Evolutionary conservation across 2,329 filamentous ascomycete species (phyloP).

Genomic region (Fusarium verticillioides): DNA sequence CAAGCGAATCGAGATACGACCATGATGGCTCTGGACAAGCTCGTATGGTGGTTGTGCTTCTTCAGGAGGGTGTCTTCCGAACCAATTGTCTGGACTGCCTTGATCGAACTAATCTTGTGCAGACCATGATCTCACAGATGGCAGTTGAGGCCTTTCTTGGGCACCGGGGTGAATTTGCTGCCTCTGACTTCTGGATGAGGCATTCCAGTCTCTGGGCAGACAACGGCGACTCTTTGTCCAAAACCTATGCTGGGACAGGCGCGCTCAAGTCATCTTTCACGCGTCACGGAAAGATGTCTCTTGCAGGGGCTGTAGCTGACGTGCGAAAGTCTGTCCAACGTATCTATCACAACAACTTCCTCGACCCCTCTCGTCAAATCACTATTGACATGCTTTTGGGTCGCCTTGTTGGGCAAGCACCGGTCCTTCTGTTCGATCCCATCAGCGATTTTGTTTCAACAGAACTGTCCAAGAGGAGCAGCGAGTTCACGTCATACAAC

Average conservation of each 20-base stretch:
- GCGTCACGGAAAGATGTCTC: conserved; percentile 91
- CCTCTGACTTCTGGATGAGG: conserved; percentile 87
- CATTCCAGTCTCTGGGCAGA: conserved; percentile 97
- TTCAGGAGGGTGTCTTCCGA: conserved; percentile 95
- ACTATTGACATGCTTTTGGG: conserved; percentile 95
- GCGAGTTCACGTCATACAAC: conserved; percentile 80
- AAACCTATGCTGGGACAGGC: conserved; percentile 96
- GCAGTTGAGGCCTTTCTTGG: conserved; percentile 85
- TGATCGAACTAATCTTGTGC: conserved; percentile 94
- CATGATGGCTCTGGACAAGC: conserved; percentile 50
- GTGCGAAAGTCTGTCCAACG: conserved; percentile 93
- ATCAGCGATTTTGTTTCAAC: conserved; percentile 89
- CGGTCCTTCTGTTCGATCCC: conserved; percentile 90
- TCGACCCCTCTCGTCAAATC: conserved; percentile 90
- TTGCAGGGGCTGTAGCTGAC: conserved; percentile 94
- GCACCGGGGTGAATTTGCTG: conserved; percentile 75
- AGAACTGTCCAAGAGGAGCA: conserved; percentile 75
- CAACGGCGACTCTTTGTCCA: conserved; percentile 92
- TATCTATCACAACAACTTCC: conserved; percentile 97
- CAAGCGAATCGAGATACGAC: conserved; percentile 62
- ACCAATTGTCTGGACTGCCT: conserved; percentile 97
- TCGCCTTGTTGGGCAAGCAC: conserved; percentile 81
- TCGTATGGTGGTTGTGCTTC: conserved; percentile 76
- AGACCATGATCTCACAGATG: conserved; percentile 95
- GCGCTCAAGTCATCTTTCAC: conserved; percentile 97